phyloP scores from a whole-genome alignment of 1,284 basidiomycete species.

The Singerocomus rubriflavus region DNA sequence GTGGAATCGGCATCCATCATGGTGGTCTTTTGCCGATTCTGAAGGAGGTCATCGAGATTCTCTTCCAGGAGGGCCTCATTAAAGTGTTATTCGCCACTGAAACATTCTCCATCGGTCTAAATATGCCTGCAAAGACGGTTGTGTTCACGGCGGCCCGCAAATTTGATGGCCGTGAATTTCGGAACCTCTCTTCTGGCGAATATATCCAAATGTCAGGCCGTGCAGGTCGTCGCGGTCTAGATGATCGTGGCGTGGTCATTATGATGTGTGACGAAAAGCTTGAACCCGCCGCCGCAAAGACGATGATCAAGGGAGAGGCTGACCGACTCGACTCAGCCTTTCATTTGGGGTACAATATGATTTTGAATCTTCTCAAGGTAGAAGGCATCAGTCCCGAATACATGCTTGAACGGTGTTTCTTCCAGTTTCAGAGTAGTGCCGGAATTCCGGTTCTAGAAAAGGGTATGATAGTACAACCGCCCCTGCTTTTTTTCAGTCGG shows the following conservation, averaged over 20 bases:
- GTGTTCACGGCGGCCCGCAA: constrained; percentile 96
- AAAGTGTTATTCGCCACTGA: constrained; percentile 99
- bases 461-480: constrained; percentile 47
- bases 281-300: constrained; percentile 89
- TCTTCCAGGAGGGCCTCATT: constrained; percentile 99
- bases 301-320: constrained; percentile 98
- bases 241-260: constrained; percentile 99
- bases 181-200: constrained; percentile 87
- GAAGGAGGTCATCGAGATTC: constrained; percentile 98
- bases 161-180: constrained; percentile 94
- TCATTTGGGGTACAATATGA: constrained; percentile 99
- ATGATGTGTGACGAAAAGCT: constrained; percentile 99
- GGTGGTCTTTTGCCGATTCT: constrained; percentile 96
- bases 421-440: constrained; percentile 95
- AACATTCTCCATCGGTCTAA: constrained; percentile 98
- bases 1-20: constrained; percentile 98
- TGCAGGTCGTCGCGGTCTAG: constrained; percentile 94
- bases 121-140: constrained; percentile 99
- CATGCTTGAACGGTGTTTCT: constrained; percentile 98
- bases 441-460: constrained; percentile 86
- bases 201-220: constrained; percentile 99
- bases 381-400: constrained; percentile 98
- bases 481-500: background rate
- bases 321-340: constrained; percentile 98
- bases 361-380: constrained; percentile 97